A percentile compares a stretch with the other conserved stretches of the same genome.
Evolutionary conservation across 768 basidiomycete species (phyloP).

Genomic region (Mycena galopus): DNA sequence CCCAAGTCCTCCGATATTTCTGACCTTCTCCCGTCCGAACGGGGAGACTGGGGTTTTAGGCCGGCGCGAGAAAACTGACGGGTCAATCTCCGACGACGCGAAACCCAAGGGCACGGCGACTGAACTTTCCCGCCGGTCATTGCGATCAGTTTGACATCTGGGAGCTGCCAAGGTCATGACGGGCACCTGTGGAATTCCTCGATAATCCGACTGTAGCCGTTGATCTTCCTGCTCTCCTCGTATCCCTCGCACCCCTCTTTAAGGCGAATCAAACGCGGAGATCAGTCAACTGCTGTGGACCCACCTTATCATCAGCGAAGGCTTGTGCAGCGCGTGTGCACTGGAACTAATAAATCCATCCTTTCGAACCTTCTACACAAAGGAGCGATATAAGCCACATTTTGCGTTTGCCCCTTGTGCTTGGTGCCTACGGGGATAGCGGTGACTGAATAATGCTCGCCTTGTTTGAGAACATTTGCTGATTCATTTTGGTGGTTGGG

Average conservation of each 20-base stretch:
- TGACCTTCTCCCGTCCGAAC: neutral
- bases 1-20: slow-evolving; percentile 44
- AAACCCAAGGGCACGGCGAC: neutral
- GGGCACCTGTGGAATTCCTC: slow-evolving; percentile 6
- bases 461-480: slow-evolving; percentile 20
- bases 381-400: slow-evolving; percentile 16
- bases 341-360: slow-evolving; percentile 21
- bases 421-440: slow-evolving; percentile 22
- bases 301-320: slow-evolving; percentile 21
- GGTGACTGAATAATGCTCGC: slow-evolving; percentile 17
- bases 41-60: neutral
- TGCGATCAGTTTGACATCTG: slow-evolving; percentile 30
- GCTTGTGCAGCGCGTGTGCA: slow-evolving; percentile 20
- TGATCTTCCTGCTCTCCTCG: slow-evolving; percentile 20
- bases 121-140: neutral
- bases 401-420: slow-evolving; percentile 24
- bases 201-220: slow-evolving; percentile 13
- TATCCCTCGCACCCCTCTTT: slow-evolving; percentile 10
- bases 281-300: slow-evolving; percentile 8
- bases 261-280: slow-evolving; percentile 13
- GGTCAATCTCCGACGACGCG: slow-evolving; percentile 41
- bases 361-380: slow-evolving; percentile 22
- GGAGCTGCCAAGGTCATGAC: slow-evolving; percentile 25
- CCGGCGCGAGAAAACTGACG: slow-evolving; percentile 40
- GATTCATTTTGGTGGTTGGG: slow-evolving; percentile 11